These are phyloP conservation scores for Boletus huronensis DNA, from an alignment of 768 basidiomycete species.

Conservation along the genomic window DNA sequence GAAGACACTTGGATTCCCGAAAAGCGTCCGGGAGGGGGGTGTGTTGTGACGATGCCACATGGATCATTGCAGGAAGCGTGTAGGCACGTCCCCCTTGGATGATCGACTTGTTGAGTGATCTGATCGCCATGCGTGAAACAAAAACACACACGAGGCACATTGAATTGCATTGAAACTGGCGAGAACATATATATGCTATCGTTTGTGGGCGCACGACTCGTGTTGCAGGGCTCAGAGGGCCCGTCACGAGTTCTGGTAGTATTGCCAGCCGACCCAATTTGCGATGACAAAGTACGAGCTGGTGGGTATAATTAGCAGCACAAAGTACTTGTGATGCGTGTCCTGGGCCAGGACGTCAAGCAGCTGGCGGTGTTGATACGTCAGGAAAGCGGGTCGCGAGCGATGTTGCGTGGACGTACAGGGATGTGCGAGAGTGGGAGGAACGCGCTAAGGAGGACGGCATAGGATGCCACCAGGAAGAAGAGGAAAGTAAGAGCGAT, in stretches of 20 bases:
- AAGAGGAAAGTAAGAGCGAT: constrained; percentile 47
- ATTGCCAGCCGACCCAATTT: constrained; percentile 99
- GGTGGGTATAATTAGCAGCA: constrained; percentile 74
- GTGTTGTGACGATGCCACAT: constrained; percentile 11
- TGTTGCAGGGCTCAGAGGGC: constrained; percentile 2
- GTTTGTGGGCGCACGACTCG: constrained; percentile 2
- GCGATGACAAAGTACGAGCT: constrained; percentile 90
- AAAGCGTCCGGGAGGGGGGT: background rate
- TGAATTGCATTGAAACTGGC: constrained; percentile 15
- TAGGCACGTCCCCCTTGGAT: constrained; percentile 13
- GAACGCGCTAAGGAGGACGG: constrained; percentile 63
- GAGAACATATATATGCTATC: constrained; percentile 6
- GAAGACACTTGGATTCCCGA: background rate
- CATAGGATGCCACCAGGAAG: constrained; percentile 57
- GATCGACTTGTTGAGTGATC: constrained; percentile 18
- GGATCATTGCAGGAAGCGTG: constrained; percentile 23
- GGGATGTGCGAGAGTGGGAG: constrained; percentile 47
- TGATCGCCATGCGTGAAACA: constrained; percentile 16
- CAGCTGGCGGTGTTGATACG: constrained; percentile 40
- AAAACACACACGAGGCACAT: constrained; percentile 22
- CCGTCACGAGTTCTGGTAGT: constrained; percentile 83
- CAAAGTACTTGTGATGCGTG: constrained; percentile 89
- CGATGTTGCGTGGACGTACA: constrained; percentile 38
- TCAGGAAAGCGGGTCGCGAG: constrained; percentile 11
- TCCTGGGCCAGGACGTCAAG: constrained; percentile 65